Evolutionary conservation across 208 protist species (phyloP).

Genomic region (Trypanosoma cruzi): DNA sequence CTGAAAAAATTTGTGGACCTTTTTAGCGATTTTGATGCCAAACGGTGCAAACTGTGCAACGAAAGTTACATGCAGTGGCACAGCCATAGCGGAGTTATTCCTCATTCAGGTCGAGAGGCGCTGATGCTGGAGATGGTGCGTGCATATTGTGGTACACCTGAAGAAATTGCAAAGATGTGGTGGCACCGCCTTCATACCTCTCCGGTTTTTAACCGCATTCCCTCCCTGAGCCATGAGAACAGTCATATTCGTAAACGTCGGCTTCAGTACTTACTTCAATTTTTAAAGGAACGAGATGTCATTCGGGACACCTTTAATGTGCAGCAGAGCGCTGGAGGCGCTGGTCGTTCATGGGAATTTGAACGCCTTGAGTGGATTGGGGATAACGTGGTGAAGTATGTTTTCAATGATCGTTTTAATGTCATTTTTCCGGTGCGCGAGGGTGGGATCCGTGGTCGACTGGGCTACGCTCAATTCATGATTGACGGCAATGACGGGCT

Average conservation of each 20-base stretch:
- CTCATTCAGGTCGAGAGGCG: slow-evolving; percentile 72
- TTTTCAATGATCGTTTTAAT: slow-evolving; percentile 74
- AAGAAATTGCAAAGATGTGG: slow-evolving; percentile 76
- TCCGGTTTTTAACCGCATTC: slow-evolving; percentile 61
- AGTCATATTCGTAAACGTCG: slow-evolving; percentile 67
- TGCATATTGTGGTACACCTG: slow-evolving; percentile 79
- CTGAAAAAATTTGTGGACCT: slow-evolving; percentile 69
- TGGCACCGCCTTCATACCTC: slow-evolving; percentile 62
- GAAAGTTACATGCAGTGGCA: slow-evolving; percentile 82
- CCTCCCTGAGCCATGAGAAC: slow-evolving; percentile 66
- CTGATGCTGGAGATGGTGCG: slow-evolving; percentile 83
- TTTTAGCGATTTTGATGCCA: slow-evolving; percentile 79
- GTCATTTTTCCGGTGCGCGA: slow-evolving; percentile 70
- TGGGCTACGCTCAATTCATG: slow-evolving; percentile 81
- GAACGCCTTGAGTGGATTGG: slow-evolving; percentile 88
- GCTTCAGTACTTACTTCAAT: slow-evolving; percentile 77
- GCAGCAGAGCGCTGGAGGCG: slow-evolving; percentile 29
- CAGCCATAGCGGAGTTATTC: slow-evolving; percentile 58
- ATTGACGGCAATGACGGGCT: slow-evolving; percentile 91
- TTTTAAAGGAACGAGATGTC: slow-evolving; percentile 75
- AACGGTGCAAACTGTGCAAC: slow-evolving; percentile 89
- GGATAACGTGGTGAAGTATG: slow-evolving; percentile 89
- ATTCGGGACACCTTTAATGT: slow-evolving; percentile 79
- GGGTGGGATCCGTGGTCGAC: slow-evolving; percentile 66
- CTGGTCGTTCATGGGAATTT: slow-evolving; percentile 83